Evolutionary conservation across 805 yeast genomes (phyloP).

Genomic region (Monosporozyma yasuniensis): DNA sequence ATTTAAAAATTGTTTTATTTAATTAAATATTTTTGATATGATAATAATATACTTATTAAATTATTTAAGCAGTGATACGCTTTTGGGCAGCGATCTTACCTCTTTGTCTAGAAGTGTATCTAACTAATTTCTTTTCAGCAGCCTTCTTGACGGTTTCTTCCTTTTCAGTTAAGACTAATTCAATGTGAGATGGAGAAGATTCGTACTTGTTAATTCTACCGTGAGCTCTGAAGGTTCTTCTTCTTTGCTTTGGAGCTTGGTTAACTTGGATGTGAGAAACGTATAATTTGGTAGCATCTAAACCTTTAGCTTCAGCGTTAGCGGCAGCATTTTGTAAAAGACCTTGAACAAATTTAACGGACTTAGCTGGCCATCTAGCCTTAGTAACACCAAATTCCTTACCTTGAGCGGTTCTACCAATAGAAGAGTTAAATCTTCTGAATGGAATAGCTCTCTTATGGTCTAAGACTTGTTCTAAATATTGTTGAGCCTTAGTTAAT

Average conservation of each 20-base stretch:
- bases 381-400: conserved; percentile 99
- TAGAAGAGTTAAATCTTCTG: conserved; percentile 94
- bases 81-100: conserved; percentile 86
- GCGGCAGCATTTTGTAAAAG: conserved; percentile 96
- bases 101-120: conserved; percentile 84
- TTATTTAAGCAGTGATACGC: conserved; percentile 61
- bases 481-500: conserved; percentile 88
- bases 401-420: conserved; percentile 99
- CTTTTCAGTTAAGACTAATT: conserved; percentile 91
- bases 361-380: conserved; percentile 99
- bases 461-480: conserved; percentile 92
- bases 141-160: conserved; percentile 92
- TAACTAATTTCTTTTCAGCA: conserved; percentile 54
- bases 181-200: conserved; percentile 98
- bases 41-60: conserved; percentile 1
- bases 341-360: conserved; percentile 91
- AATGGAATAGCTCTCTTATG: conserved; percentile 99
- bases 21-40: conserved; percentile 2
- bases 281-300: conserved; percentile 88
- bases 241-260: conserved; percentile 99
- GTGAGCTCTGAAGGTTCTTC: conserved; percentile 99
- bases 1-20: conserved; percentile 2
- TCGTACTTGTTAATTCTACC: conserved; percentile 99
- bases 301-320: conserved; percentile 98
- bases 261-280: conserved; percentile 98